These are phyloP conservation scores for Yamadazyma sp. DNA, from an alignment of 805 yeast species.

Conservation along the genomic window DNA sequence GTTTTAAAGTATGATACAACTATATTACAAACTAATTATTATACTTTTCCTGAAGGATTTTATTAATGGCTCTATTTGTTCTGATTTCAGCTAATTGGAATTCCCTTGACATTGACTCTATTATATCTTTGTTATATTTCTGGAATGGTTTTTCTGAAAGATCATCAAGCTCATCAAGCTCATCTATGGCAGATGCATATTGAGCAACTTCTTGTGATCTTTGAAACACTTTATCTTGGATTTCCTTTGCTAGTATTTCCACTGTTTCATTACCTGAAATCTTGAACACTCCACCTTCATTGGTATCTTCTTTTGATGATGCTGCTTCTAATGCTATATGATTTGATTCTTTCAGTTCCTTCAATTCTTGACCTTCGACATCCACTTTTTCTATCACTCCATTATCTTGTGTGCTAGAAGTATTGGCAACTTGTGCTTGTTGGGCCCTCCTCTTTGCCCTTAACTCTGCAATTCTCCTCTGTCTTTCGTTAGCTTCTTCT, in stretches of 20 bases:
- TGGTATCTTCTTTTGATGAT: background rate
- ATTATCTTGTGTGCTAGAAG: background rate
- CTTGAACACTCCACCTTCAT: background rate
- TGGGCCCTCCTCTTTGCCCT: constrained; percentile 9
- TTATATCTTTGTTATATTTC: constrained; percentile 27
- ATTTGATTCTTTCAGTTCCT: background rate
- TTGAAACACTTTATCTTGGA: constrained; percentile 20
- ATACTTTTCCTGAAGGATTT: constrained; percentile 24
- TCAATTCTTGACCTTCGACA: too few species aligned
- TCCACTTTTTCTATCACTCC: too few species aligned
- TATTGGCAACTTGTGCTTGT: too few species aligned
- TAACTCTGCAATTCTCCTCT: constrained; percentile 11
- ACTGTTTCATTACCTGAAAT: constrained; percentile 23
- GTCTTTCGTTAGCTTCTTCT: constrained; percentile 11
- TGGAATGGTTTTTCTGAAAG: background rate
- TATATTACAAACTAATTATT: background rate
- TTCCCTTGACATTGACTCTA: constrained; percentile 23
- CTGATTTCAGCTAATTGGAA: constrained; percentile 22
- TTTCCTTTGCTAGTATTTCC: constrained; percentile 22
- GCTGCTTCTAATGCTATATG: too few species aligned
- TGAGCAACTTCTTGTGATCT: constrained; percentile 14
- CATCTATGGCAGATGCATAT: constrained; percentile 1
- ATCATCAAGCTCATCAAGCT: background rate
- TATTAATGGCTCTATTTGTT: constrained; percentile 25
- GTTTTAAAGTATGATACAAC: background rate